Evolutionary conservation across 192 early-diverging fungal species (phyloP), one percentile per base, ranked within the genome.

Genomic region (Oehlia diaphana): DNA sequence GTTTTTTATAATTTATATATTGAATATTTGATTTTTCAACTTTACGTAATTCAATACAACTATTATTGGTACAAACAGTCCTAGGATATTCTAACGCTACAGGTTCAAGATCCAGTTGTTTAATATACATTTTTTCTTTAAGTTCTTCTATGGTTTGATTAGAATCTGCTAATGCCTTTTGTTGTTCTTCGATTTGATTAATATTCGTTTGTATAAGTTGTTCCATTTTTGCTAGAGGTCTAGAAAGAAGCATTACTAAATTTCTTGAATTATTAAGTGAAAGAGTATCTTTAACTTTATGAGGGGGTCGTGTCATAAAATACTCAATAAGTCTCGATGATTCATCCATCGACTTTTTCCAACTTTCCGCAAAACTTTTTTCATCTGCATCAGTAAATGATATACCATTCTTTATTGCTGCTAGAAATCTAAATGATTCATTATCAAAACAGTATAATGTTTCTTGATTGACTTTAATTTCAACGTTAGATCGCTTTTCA

Each of bases 361-460:
- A 83, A 58, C 82, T 83, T 28, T 23, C 74, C 49, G 35, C 69
- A 74, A 72, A 83, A 47, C 49, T 76, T 65, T 72, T 62, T 74
- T 73, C 66, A 63, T 69, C 65, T 9, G 72, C 44, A 14, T 63
- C 42, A 8, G 64, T 44, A 67, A 80, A 80, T 44, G 65, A 13
- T 21, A 80, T 67, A 72, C 75, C 69, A 13, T 77, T 66, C 16
- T 69, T 76, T 31, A 80, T 39, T 39, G 82, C 82, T 61, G 79
- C 82, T 21, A 72, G 50, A 74, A 83, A 76, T 72, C 82, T 78
- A 72, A 83, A 80, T 19, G 82, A 12, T 72, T 83, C 82, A 68
- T 83, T 83, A 69, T 83, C 82, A 39, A 83, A 77, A 75, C 49
- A 80, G 37, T 76, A 83, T 35, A 80, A 58, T 26, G 35, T 83